These are phyloP conservation scores for Ceratocystis harringtonii DNA, from an alignment of 2,329 filamentous ascomycete species.

Conservation along the genomic window DNA sequence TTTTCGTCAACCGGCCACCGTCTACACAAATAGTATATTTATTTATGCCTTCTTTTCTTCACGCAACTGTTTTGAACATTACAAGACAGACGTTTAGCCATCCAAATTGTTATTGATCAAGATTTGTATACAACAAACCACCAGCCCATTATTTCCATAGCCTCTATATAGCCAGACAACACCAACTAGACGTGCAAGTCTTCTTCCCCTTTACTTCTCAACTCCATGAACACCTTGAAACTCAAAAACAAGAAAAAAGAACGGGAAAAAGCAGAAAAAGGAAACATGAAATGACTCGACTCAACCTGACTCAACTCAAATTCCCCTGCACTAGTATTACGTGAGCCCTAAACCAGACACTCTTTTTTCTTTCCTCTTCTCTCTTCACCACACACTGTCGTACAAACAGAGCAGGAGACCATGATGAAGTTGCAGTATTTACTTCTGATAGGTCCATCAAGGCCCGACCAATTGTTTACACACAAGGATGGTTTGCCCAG, in stretches of 20 bases:
- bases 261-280: neutral
- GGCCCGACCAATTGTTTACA: neutral
- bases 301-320: neutral
- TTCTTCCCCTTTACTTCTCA: neutral
- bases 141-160: neutral
- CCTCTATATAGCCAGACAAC: neutral
- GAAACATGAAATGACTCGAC: neutral
- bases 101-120: neutral
- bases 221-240: neutral
- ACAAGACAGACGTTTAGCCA: neutral
- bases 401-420: neutral
- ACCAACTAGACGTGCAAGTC: neutral
- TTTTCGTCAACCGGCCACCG: neutral
- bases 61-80: neutral
- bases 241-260: neutral
- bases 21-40: neutral
- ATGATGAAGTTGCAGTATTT: neutral
- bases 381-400: neutral
- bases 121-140: neutral
- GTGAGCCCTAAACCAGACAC: neutral
- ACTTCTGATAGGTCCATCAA: slow-evolving; percentile 1
- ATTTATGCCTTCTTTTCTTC: neutral
- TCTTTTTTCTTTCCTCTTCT: neutral
- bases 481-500: neutral
- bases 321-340: too few species aligned